A percentile compares a stretch with the other conserved stretches of the same genome.
Conservation (phyloP, 1,284 basidiomycete species). For the Singerocomus rubriflavus region DNA sequence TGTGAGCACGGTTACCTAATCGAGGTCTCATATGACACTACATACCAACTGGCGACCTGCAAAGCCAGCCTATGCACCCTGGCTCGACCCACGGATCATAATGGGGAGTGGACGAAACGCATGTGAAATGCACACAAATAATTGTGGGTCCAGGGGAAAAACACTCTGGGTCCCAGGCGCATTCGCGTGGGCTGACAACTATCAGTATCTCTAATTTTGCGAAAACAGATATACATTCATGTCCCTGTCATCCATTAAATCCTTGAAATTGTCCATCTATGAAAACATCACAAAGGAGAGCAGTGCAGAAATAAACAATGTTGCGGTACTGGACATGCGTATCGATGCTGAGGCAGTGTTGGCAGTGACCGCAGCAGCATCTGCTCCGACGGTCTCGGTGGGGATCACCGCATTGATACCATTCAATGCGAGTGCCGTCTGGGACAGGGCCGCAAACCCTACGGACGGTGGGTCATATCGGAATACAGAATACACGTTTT, state of each 20-base stretch:
- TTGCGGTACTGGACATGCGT: neutral
- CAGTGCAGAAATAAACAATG: slow-evolving; percentile 11
- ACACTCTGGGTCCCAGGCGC: neutral
- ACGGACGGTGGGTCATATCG: slow-evolving; percentile 31
- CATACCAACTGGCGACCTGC: too few species aligned
- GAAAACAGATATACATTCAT: neutral
- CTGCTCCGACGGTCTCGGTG: slow-evolving; percentile 23
- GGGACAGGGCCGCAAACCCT: slow-evolving; percentile 30
- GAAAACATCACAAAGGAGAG: slow-evolving; percentile 12
- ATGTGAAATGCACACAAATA: too few species aligned
- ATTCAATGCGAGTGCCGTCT: slow-evolving; percentile 26
- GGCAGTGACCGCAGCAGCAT: slow-evolving; percentile 14
- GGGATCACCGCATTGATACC: slow-evolving; percentile 23
- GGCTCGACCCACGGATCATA: too few species aligned
- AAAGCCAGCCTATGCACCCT: too few species aligned
- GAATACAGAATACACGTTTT: slow-evolving; percentile 34
- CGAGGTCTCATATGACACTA: too few species aligned
- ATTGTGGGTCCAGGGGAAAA: neutral
- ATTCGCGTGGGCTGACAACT: too few species aligned
- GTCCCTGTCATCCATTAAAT: neutral
- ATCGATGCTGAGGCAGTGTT: slow-evolving; percentile 11
- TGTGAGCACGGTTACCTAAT: too few species aligned
- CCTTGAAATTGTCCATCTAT: neutral
- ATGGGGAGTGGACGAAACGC: too few species aligned
- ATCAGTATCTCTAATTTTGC: too few species aligned